These are phyloP conservation scores for Ophiostoma pallidulum DNA, from an alignment of 2,329 filamentous ascomycete genomes.

Conservation along the genomic window DNA sequence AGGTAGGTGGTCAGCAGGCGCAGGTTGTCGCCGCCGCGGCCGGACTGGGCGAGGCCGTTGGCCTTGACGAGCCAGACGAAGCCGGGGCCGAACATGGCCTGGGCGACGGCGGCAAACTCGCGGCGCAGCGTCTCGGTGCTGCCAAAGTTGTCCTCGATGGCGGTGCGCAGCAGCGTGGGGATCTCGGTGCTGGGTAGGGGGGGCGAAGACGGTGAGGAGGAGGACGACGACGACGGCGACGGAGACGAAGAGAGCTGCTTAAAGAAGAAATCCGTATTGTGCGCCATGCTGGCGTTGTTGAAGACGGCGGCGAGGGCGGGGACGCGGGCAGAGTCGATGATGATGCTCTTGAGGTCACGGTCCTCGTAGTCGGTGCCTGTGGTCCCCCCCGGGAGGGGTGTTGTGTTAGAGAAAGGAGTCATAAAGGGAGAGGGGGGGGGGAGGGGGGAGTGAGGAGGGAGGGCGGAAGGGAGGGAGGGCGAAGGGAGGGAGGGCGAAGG, in stretches of 20 bases:
- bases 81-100: slow-evolving; percentile 90
- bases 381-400: too few species aligned
- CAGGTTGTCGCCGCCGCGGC: slow-evolving; percentile 26
- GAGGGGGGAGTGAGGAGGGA: too few species aligned
- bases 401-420: too few species aligned
- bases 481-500: too few species aligned
- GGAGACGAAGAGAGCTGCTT: slow-evolving; percentile 33
- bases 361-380: slow-evolving; percentile 53
- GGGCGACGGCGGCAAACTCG: slow-evolving; percentile 72
- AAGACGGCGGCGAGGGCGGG: slow-evolving; percentile 70
- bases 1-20: slow-evolving; percentile 82
- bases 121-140: slow-evolving; percentile 71
- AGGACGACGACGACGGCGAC: slow-evolving; percentile 37
- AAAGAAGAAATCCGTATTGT: slow-evolving; percentile 87
- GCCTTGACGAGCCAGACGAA: slow-evolving; percentile 86
- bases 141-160: slow-evolving; percentile 64
- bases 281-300: slow-evolving; percentile 94
- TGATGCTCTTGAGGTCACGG: slow-evolving; percentile 53
- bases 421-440: slow-evolving; percentile 1
- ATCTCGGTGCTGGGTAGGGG: slow-evolving; percentile 38
- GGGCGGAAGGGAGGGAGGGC: too few species aligned
- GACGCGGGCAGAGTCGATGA: slow-evolving; percentile 68
- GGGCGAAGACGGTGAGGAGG: slow-evolving; percentile 52
- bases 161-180: slow-evolving; percentile 43
- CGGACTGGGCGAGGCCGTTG: slow-evolving; percentile 15